These are phyloP conservation scores for Diospyros lotus DNA, from an alignment of 148 eudicot species.

Conservation along the genomic window DNA sequence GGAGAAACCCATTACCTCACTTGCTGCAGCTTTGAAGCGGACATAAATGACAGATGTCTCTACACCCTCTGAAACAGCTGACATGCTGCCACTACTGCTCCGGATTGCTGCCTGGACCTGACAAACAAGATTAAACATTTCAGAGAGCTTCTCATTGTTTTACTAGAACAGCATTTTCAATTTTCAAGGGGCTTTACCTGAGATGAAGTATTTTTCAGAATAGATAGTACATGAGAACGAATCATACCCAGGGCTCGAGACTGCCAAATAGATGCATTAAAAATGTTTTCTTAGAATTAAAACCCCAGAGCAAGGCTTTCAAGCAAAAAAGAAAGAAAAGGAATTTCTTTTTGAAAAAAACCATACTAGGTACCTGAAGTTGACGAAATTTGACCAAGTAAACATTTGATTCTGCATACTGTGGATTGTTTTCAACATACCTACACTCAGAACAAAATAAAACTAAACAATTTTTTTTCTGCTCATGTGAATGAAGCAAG, in stretches of 20 bases:
- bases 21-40: constrained; percentile 96
- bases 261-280: constrained; percentile 43
- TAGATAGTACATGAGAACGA: constrained; percentile 77
- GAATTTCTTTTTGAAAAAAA: too few species aligned
- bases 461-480: not conserved
- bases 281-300: constrained; percentile 12
- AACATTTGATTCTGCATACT: constrained; percentile 96
- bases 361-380: constrained; percentile 62
- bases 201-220: constrained; percentile 77
- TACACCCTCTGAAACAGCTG: constrained; percentile 82
- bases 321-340: not conserved
- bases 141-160: not conserved
- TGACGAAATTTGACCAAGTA: constrained; percentile 97
- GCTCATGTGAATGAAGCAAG: not conserved
- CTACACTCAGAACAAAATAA: constrained; percentile 26
- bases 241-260: constrained; percentile 93
- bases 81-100: constrained; percentile 57
- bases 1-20: constrained; percentile 56
- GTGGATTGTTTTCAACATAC: constrained; percentile 95
- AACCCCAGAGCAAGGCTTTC: not conserved
- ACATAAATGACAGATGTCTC: constrained; percentile 96
- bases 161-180: not conserved
- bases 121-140: constrained; percentile 16
- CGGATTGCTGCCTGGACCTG: constrained; percentile 79
- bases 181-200: constrained; percentile 49